phyloP scores from a whole-genome alignment of 2,329 filamentous ascomycete genomes.

The Raffaelea ambrosiae region DNA sequence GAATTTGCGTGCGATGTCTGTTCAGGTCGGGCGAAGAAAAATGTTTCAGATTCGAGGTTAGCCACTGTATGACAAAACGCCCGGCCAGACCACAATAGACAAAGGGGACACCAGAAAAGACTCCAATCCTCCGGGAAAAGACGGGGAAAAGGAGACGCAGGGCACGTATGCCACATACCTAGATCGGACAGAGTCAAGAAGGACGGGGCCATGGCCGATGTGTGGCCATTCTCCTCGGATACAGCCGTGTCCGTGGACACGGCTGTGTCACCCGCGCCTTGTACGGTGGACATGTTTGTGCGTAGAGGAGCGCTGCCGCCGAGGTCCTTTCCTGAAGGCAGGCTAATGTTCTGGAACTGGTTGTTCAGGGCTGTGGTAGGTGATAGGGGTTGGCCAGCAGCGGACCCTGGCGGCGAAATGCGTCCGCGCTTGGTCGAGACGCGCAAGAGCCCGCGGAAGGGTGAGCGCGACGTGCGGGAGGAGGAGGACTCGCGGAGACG shows the following conservation, averaged over 20 bases:
- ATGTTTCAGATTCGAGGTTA: too few species aligned
- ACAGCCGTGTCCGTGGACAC: neutral
- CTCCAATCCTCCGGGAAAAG: too few species aligned
- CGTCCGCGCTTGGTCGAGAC: conserved; percentile 21
- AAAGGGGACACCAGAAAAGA: too few species aligned
- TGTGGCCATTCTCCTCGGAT: conserved; percentile 31
- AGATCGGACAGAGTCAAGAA: conserved; percentile 7
- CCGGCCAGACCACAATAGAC: too few species aligned
- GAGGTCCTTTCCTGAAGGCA: neutral
- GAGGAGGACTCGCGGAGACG: neutral
- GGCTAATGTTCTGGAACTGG: neutral
- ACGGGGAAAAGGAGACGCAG: neutral
- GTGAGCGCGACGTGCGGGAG: conserved; percentile 10
- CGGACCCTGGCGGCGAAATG: conserved; percentile 18
- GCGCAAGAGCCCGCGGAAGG: conserved; percentile 21
- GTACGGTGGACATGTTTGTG: too few species aligned
- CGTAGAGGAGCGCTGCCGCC: too few species aligned
- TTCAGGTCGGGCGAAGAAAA: neutral
- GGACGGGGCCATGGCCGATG: conserved; percentile 7
- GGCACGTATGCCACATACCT: too few species aligned
- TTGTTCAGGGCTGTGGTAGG: conserved; percentile 5
- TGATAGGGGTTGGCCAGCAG: too few species aligned
- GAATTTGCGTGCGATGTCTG: conserved; percentile 43
- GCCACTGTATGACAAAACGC: too few species aligned
- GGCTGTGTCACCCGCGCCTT: too few species aligned